phyloP scores from a whole-genome alignment of 768 basidiomycete species.

The Mycena indigotica region DNA sequence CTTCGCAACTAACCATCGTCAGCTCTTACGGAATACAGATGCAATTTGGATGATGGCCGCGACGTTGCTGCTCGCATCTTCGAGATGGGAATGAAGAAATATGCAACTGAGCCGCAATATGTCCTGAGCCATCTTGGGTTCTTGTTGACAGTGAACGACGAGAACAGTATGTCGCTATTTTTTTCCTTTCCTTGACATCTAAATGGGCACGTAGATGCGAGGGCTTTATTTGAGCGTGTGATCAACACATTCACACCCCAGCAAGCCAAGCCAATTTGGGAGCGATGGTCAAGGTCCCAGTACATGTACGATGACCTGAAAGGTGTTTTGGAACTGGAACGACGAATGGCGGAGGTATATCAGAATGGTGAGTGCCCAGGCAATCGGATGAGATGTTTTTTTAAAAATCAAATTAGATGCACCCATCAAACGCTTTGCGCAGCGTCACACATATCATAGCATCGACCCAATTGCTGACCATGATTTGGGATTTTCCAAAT shows the following conservation, averaged over 20 bases:
- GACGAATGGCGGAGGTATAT: constrained; percentile 85
- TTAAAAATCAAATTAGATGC: constrained; percentile 57
- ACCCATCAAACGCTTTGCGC: constrained; percentile 88
- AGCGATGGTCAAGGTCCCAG: constrained; percentile 93
- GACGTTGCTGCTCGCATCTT: constrained; percentile 85
- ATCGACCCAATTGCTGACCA: constrained; percentile 87
- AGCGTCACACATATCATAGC: constrained; percentile 78
- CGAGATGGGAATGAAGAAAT: constrained; percentile 86
- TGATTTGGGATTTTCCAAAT: constrained; percentile 81
- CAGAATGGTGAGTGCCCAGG: constrained; percentile 76
- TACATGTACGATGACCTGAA: constrained; percentile 94
- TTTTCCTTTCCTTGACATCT: constrained; percentile 1
- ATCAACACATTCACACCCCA: constrained; percentile 77
- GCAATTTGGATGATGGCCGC: constrained; percentile 63
- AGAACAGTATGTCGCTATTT: constrained; percentile 70
- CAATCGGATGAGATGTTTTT: too few species aligned
- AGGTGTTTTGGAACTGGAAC: constrained; percentile 85
- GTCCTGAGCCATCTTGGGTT: constrained; percentile 90
- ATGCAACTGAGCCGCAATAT: constrained; percentile 80
- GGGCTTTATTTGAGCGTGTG: constrained; percentile 91
- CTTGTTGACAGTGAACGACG: constrained; percentile 92
- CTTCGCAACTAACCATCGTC: constrained; percentile 2
- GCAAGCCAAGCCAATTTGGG: constrained; percentile 86
- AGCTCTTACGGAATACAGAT: constrained; percentile 97
- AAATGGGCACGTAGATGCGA: constrained; percentile 68